phyloP scores from a whole-genome alignment of 148 eudicot genomes.

The Cornus controversa region DNA sequence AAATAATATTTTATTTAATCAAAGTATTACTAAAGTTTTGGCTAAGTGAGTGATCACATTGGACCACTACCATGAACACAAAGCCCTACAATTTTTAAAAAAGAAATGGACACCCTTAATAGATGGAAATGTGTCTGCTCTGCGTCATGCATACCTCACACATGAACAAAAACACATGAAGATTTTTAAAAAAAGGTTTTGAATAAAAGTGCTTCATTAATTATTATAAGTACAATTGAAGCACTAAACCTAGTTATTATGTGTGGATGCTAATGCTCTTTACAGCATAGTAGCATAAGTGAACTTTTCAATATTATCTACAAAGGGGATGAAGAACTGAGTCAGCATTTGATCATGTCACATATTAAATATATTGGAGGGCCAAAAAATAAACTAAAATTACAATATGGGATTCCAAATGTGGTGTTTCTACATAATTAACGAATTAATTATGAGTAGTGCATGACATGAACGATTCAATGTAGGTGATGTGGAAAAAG shows the following conservation, averaged over 20 bases:
- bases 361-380: neutral
- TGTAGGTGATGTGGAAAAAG: neutral
- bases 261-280: neutral
- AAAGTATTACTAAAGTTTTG: constrained; percentile 4
- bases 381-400: neutral
- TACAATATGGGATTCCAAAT: neutral
- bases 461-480: neutral
- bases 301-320: constrained; percentile 11
- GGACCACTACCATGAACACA: constrained; percentile 6
- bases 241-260: constrained; percentile 10
- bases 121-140: constrained; percentile 7
- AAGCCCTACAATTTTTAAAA: neutral
- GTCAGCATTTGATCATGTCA: constrained; percentile 6
- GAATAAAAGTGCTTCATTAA: constrained; percentile 5
- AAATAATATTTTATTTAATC: neutral
- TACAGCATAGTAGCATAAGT: constrained; percentile 9
- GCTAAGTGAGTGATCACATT: neutral
- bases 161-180: neutral
- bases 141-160: constrained; percentile 14
- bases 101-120: constrained; percentile 6
- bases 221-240: constrained; percentile 1
- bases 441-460: neutral
- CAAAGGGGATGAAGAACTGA: constrained; percentile 16
- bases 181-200: neutral
- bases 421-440: neutral